Base-by-base conservation (phyloP, 805 yeast genomes). In the Wickerhamomyces hampshirensis region DNA sequence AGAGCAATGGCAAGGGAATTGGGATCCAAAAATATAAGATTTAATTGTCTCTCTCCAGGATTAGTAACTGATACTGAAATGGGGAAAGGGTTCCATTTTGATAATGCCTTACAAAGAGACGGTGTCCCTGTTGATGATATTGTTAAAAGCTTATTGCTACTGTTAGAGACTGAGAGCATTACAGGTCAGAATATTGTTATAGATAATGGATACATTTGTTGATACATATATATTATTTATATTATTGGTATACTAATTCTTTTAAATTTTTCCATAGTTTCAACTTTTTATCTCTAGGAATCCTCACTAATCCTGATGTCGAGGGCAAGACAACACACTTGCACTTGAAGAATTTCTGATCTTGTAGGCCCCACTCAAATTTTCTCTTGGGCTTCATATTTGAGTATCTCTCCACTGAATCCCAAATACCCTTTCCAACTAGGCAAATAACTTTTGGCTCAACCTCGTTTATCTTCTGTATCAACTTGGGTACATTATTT, bases 351-450 rank as follows among this genome's bases (percentile, higher is more conserved):
- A 33, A 29, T 5, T 18, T 27, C 18, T 34, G 38, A 12, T 35
- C 39, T 30, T 62, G 72, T 29, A 50, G 35, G 1, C 91, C 93
- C 77, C 80, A 83, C 23, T 46, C 29, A 41, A 82, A 80, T 17
- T 52, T 40, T 6, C 65, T 63, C 5, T 26, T 23, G 12, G 32
- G 14, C 27, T 53, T 50, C 15, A 66, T 63, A 5, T 23, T 23
- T 11, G 32, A 14, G 58, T 40, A 35, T 47, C 62, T 66, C 34
- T 71, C 65, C 0, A 83, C 56, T 3, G 69, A 55, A 37, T 80
- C 85, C 86, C 87, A 83, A 6, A 83, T 79, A 0, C 87, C 87
- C 47, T 80, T 80, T 1, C 93, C 93, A 4, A 83, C 74, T 16
- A 84, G 57, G 23, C 82, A 78, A 0, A 80, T 59, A 23, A 63